phyloP scores from a whole-genome alignment of 371 early-diverging fungal species.

The Rhizopus microsporus region DNA sequence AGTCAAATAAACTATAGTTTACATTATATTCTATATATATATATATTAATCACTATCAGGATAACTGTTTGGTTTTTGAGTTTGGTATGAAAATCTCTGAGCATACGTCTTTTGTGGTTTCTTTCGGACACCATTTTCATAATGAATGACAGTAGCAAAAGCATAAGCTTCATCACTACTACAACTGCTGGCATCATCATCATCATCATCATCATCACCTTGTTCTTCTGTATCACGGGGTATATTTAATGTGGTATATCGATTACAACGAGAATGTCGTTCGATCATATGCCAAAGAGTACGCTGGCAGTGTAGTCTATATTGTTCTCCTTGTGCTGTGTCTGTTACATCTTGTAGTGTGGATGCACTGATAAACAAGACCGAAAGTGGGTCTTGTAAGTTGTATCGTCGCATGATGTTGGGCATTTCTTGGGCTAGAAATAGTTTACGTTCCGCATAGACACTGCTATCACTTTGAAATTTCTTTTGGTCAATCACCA shows the following conservation, averaged over 20 bases:
- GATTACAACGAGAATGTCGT: conserved; percentile 15
- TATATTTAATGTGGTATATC: conserved; percentile 2
- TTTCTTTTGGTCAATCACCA: conserved; percentile 20
- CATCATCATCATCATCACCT: neutral
- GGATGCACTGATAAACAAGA: conserved; percentile 19
- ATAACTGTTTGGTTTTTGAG: conserved; percentile 23
- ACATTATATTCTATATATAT: conserved; percentile 2
- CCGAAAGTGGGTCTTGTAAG: conserved; percentile 14
- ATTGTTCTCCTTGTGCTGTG: conserved; percentile 2
- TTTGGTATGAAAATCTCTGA: conserved; percentile 1
- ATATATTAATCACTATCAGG: conserved; percentile 16
- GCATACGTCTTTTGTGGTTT: conserved; percentile 4
- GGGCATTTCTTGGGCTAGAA: conserved; percentile 18
- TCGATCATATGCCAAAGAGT: conserved; percentile 28
- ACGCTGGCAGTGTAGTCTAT: conserved; percentile 12
- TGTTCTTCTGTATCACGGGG: no score
- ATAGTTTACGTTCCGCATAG: conserved; percentile 7
- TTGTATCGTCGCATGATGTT: conserved; percentile 16
- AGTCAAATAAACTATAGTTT: neutral
- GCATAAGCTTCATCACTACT: conserved; percentile 15
- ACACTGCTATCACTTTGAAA: conserved; percentile 5
- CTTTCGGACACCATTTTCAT: conserved; percentile 11
- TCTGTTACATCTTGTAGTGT: neutral
- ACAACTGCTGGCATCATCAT: conserved; percentile 12
- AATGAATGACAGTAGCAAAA: conserved; percentile 20